phyloP scores from a whole-genome alignment of 768 basidiomycete species.

The Phylloporus sp. region DNA sequence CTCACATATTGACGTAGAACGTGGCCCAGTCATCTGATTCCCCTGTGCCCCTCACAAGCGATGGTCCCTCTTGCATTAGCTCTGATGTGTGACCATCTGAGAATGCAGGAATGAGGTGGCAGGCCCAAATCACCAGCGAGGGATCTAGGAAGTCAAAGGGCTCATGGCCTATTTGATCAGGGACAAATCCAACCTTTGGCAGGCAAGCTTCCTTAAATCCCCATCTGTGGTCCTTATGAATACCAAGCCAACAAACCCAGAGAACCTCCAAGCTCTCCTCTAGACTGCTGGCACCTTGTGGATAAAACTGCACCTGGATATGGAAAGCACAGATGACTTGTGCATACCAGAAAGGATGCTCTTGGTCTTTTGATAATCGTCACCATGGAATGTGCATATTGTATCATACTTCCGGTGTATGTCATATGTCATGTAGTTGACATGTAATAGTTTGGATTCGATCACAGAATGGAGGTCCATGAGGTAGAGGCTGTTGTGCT shows the following conservation, averaged over 20 bases:
- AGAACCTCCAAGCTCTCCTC: conserved; percentile 13
- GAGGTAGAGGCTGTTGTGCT: background rate
- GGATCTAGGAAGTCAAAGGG: conserved; percentile 3
- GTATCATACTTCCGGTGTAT: conserved; percentile 8
- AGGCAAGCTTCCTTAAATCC: conserved; percentile 11
- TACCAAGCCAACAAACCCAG: conserved; percentile 24
- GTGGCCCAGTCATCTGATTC: background rate
- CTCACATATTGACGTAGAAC: conserved; percentile 1
- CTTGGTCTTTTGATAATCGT: background rate
- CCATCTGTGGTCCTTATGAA: background rate
- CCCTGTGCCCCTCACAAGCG: background rate
- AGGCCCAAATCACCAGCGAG: background rate
- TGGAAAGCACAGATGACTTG: conserved; percentile 14
- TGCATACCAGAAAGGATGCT: conserved; percentile 25
- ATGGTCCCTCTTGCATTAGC: background rate
- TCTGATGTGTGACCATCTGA: background rate
- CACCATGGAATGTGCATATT: background rate
- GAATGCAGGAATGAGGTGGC: conserved; percentile 1
- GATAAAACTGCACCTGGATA: background rate
- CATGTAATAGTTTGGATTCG: background rate
- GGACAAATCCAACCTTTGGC: conserved; percentile 16
- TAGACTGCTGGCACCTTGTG: background rate
- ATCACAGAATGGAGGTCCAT: background rate
- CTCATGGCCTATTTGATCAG: background rate
- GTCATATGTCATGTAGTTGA: conserved; percentile 20